phyloP scores from a whole-genome alignment of 1,284 basidiomycete genomes.

The Clitocybe nebularis region DNA sequence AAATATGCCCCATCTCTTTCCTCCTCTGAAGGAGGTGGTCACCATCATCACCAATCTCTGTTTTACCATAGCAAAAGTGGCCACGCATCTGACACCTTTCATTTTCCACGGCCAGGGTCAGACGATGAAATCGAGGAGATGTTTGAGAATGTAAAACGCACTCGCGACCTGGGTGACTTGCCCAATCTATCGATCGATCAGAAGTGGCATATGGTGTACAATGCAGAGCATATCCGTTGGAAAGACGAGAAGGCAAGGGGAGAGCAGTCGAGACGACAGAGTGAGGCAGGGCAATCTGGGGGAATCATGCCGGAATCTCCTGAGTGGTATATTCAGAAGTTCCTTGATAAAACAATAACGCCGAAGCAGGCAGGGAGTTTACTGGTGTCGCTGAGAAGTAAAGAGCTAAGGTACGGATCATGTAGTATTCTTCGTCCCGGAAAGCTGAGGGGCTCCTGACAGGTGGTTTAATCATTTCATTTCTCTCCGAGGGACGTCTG shows the following conservation, averaged over 20 bases:
- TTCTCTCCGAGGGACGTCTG: slow-evolving; percentile 77
- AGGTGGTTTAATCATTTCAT: slow-evolving; percentile 86
- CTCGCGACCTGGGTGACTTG: slow-evolving; percentile 60
- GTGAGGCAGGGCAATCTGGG: slow-evolving; percentile 49
- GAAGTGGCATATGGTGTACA: slow-evolving; percentile 92
- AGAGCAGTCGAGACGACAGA: slow-evolving; percentile 57
- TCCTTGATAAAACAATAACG: slow-evolving; percentile 83
- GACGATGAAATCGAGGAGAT: slow-evolving; percentile 74
- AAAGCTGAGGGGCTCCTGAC: slow-evolving; percentile 11
- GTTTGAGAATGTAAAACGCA: slow-evolving; percentile 73
- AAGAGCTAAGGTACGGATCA: slow-evolving; percentile 63
- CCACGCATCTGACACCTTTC: slow-evolving; percentile 54
- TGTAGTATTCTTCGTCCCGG: neutral
- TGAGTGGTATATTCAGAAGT: slow-evolving; percentile 88
- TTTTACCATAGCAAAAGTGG: slow-evolving; percentile 47
- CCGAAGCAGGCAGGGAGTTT: slow-evolving; percentile 77
- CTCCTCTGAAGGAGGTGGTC: slow-evolving; percentile 47
- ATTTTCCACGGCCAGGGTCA: slow-evolving; percentile 68
- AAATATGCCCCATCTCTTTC: slow-evolving; percentile 57
- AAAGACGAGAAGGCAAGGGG: slow-evolving; percentile 62
- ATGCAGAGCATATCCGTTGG: slow-evolving; percentile 80
- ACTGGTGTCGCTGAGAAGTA: slow-evolving; percentile 78
- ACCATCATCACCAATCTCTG: slow-evolving; percentile 55
- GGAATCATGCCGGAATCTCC: slow-evolving; percentile 63
- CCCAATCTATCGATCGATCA: slow-evolving; percentile 71